Percentiles rank a stretch among this genome's conserved stretches.
Evolutionary conservation across 73 alveolate species (phyloP).

Genomic region (Paramecium biaurelia): DNA sequence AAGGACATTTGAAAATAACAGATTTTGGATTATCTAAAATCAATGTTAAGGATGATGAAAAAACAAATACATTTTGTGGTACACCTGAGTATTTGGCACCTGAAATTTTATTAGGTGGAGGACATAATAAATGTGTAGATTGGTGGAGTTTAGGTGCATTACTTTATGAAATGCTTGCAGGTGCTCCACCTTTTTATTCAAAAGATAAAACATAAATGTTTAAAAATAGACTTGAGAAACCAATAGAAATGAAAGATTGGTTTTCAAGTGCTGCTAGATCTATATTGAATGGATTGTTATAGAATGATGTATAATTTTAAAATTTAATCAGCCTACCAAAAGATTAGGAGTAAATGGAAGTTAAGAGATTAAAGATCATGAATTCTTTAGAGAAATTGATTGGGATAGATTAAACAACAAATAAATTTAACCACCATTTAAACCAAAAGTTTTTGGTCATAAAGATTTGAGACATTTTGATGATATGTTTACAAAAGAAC

Average conservation of each 20-base stretch:
- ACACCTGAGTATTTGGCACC: slow-evolving; percentile 94
- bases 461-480: slow-evolving; percentile 64
- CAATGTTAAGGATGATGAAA: slow-evolving; percentile 74
- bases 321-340: slow-evolving; percentile 51
- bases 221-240: slow-evolving; percentile 60
- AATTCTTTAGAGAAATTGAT: slow-evolving; percentile 69
- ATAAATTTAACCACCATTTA: slow-evolving; percentile 84
- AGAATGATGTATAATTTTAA: slow-evolving; percentile 52
- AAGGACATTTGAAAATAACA: slow-evolving; percentile 91
- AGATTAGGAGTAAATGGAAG: slow-evolving; percentile 61
- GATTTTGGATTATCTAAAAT: slow-evolving; percentile 96
- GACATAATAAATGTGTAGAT: slow-evolving; percentile 85
- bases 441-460: slow-evolving; percentile 72
- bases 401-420: slow-evolving; percentile 74
- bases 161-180: slow-evolving; percentile 91
- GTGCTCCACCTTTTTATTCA: slow-evolving; percentile 87
- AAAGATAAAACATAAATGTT: slow-evolving; percentile 74
- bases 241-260: slow-evolving; percentile 71
- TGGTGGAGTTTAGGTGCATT: slow-evolving; percentile 91
- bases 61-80: slow-evolving; percentile 88
- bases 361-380: slow-evolving; percentile 74
- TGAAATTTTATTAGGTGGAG: slow-evolving; percentile 79
- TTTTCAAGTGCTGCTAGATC: slow-evolving; percentile 69
- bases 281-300: slow-evolving; percentile 61
- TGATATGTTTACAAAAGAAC: slow-evolving; percentile 55